Percentiles rank a stretch among this genome's conserved stretches.
These are phyloP conservation scores for Solanum piurae DNA, from an alignment of 257 asterid genomes.

Conservation along the genomic window DNA sequence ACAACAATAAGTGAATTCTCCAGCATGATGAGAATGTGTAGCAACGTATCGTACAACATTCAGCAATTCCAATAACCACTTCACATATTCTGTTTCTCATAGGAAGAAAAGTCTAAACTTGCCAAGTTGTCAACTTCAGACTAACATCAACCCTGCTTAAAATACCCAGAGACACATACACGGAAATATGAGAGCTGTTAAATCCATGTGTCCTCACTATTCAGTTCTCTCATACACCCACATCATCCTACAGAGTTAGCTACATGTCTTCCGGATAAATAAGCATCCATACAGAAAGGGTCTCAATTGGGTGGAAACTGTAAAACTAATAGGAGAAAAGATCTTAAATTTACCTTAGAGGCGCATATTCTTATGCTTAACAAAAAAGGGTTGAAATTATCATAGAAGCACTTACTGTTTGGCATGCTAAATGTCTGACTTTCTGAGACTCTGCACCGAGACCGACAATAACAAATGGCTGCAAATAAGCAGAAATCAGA, in stretches of 20 bases:
- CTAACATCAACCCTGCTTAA: neutral
- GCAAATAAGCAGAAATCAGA: conserved; percentile 21
- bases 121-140: neutral
- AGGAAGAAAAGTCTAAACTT: neutral
- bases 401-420: conserved; percentile 37
- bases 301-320: neutral
- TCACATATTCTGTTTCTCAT: neutral
- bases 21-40: neutral
- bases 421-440: conserved; percentile 70
- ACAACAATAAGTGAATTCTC: neutral
- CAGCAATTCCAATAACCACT: neutral
- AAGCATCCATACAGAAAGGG: neutral
- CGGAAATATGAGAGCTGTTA: neutral
- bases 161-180: neutral
- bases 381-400: neutral
- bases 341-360: neutral
- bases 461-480: conserved; percentile 76
- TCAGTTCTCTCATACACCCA: neutral
- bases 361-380: neutral
- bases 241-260: neutral
- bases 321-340: neutral
- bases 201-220: neutral
- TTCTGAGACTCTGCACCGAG: conserved; percentile 73
- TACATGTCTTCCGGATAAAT: neutral
- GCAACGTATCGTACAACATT: neutral